A percentile compares a stretch with the other conserved stretches of the same genome.
These are phyloP conservation scores for Asterionellopsis glacialis DNA, from an alignment of 108 stramenopile genomes.

Conservation along the genomic window DNA sequence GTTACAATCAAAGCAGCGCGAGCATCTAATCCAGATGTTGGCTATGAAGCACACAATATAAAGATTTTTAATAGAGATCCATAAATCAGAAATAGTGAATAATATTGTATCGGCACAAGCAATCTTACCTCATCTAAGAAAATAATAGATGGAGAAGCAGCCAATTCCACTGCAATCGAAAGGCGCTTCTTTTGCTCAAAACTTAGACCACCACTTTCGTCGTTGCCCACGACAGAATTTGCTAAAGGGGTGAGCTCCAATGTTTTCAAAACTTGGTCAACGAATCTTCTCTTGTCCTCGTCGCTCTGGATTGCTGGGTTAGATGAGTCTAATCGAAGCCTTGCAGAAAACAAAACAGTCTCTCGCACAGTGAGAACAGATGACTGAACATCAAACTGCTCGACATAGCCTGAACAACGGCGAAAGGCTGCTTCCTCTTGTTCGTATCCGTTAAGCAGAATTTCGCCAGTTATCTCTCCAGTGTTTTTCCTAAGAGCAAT, in stretches of 20 bases:
- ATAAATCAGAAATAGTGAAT: background rate
- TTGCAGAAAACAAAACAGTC: slow-evolving; percentile 83
- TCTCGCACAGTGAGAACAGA: slow-evolving; percentile 82
- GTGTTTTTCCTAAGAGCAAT: slow-evolving; percentile 65
- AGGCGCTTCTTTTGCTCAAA: slow-evolving; percentile 76
- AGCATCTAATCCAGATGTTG: slow-evolving; percentile 48
- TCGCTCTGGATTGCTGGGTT: slow-evolving; percentile 34
- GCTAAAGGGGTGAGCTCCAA: slow-evolving; percentile 69
- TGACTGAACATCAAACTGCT: slow-evolving; percentile 88
- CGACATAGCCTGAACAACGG: slow-evolving; percentile 80
- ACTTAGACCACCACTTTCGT: slow-evolving; percentile 52
- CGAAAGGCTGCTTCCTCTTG: slow-evolving; percentile 61
- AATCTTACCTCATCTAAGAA: slow-evolving; percentile 65
- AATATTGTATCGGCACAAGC: background rate
- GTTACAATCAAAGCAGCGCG: slow-evolving; percentile 57
- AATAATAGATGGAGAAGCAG: slow-evolving; percentile 42
- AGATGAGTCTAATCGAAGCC: slow-evolving; percentile 64
- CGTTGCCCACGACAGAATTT: slow-evolving; percentile 68
- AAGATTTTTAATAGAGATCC: background rate
- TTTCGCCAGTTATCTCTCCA: slow-evolving; percentile 53
- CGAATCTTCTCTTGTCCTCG: slow-evolving; percentile 49
- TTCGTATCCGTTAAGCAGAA: slow-evolving; percentile 55
- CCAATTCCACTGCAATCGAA: slow-evolving; percentile 72
- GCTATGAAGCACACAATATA: background rate
- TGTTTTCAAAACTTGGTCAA: slow-evolving; percentile 68